Evolutionary conservation across 2,329 filamentous ascomycete genomes (phyloP).

Genomic region (Cytospora chrysosperma): DNA sequence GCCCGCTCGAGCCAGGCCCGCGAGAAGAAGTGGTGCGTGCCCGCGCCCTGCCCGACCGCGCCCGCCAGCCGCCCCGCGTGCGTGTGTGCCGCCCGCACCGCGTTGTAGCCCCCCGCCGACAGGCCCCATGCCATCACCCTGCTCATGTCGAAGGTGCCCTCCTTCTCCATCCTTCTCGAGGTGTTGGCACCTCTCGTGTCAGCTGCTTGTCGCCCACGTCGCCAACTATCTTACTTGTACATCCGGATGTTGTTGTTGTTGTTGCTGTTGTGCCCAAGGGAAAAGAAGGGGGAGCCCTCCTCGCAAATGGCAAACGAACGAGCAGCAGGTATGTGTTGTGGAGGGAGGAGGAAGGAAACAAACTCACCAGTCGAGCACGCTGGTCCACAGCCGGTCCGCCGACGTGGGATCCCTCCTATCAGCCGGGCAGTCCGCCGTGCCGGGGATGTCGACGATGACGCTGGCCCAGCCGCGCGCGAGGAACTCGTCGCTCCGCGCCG

Average conservation of each 20-base stretch:
- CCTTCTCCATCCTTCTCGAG: constrained; percentile 36
- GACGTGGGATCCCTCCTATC: constrained; percentile 58
- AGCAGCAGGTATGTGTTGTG: too few relatives aligned
- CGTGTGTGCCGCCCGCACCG: constrained; percentile 66
- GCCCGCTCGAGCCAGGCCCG: constrained; percentile 59
- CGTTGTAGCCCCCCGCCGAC: constrained; percentile 67
- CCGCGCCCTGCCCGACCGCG: constrained; percentile 61
- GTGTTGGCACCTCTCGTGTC: not conserved
- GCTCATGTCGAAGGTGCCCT: constrained; percentile 53
- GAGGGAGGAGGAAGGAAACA: too few relatives aligned
- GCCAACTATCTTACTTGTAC: too few relatives aligned
- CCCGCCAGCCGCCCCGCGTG: constrained; percentile 55
- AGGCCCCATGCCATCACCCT: constrained; percentile 63
- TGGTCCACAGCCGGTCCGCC: constrained; percentile 62
- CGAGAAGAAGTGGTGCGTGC: constrained; percentile 61
- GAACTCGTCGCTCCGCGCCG: constrained; percentile 60
- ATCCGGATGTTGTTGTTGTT: too few relatives aligned
- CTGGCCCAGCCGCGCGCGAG: constrained; percentile 61
- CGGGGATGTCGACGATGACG: constrained; percentile 64
- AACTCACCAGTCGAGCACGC: constrained; percentile 54
- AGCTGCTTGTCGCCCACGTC: constrained; percentile 5
- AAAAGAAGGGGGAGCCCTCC: too few relatives aligned
- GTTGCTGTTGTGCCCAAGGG: too few relatives aligned
- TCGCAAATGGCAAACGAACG: constrained; percentile 39
- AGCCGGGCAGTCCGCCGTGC: constrained; percentile 66